Conservation (phyloP, 179 eudicot species). For the Beta corolliflora region DNA sequence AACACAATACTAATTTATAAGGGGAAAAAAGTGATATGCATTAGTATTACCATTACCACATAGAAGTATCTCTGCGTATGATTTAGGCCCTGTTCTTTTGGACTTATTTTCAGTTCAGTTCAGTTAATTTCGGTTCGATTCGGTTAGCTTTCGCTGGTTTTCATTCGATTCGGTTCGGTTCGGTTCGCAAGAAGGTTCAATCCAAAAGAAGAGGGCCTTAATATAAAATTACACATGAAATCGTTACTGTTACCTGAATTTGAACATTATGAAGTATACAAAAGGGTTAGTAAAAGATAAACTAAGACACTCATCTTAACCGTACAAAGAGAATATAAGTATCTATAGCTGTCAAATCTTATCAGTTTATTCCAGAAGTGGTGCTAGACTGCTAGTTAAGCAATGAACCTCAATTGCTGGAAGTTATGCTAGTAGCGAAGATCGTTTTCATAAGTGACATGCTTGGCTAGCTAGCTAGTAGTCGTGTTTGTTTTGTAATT, state of each 20-base stretch:
- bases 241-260: too few relatives aligned
- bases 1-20: too few relatives aligned
- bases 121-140: rapidly evolving
- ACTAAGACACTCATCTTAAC: neutral
- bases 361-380: neutral
- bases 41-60: too few relatives aligned
- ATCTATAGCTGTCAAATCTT: too few relatives aligned
- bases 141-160: rapidly evolving
- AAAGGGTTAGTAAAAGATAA: neutral
- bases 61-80: too few relatives aligned
- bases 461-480: neutral
- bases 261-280: too few relatives aligned
- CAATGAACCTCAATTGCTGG: constrained; percentile 8
- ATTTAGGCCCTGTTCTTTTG: too few relatives aligned
- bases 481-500: neutral
- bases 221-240: too few relatives aligned
- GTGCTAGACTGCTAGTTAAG: neutral
- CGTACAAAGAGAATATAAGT: neutral
- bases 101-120: too few relatives aligned
- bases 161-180: too few relatives aligned
- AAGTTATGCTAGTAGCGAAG: neutral
- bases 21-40: too few relatives aligned
- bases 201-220: too few relatives aligned
- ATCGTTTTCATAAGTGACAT: neutral
- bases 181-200: rapidly evolving